Base-by-base conservation (phyloP, 192 early-diverging fungal genomes). In the Backusella mclennaniae region DNA sequence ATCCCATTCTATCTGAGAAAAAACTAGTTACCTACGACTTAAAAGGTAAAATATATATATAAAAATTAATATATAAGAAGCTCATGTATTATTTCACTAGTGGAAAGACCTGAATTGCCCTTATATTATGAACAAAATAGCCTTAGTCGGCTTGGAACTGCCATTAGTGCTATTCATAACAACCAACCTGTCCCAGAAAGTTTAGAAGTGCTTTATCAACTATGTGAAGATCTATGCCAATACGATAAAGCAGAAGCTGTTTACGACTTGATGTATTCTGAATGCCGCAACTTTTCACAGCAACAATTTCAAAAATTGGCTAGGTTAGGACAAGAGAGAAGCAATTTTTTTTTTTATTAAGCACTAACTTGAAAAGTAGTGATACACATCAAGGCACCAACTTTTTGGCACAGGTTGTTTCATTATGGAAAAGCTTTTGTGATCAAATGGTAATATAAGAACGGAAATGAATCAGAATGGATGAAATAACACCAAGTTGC, bases 191-290 rank as follows among this genome's bases (percentile, higher is more conserved):
- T 92, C 1, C 72, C 85, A 5, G 91, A 93, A 73, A 92, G 92
- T 33, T 84, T 95, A 14, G 95, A 96, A 66, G 92, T 93, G 77
- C 88, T 95, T n/a, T 96, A 96, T 83, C 90, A 46, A 41, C 75
- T 81, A 17, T 67, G 33, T 56, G 59, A 73, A 33, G 74, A 81
- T 67, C 19, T 76, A 17, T 71, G 74, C 66, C 59, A 59, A 19
- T 67, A 72, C 36, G 59, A 80, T 39, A 52, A 56, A 19, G 35
- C 66, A 73, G 44, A 74, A 31, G 23, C 11, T 21, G 36, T 76
- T 11, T 67, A 67, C 17, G 41, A 41, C 3, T 31, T 39, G 12
- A 46, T 75, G 31, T 26, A 66, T 35, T 17, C 31, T 17, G 74
- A 67, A 26, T 75, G 59, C 21, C 26, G 63, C n/a, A 19, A 3